These are phyloP conservation scores for Nectriaceae sp. DNA, from an alignment of 2,329 filamentous ascomycete species.

Conservation along the genomic window DNA sequence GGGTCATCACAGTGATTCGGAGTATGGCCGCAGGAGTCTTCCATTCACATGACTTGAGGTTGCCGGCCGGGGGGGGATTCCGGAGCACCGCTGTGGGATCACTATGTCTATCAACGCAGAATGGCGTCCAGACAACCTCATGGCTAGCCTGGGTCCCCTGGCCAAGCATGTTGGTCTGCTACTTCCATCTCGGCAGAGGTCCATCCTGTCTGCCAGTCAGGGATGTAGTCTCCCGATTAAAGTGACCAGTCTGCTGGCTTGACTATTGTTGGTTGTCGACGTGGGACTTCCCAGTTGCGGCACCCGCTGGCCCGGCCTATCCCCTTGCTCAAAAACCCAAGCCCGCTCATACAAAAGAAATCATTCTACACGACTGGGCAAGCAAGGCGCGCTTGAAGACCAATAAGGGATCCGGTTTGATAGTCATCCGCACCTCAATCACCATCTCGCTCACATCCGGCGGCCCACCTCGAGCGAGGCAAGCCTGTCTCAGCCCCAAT, in stretches of 20 bases:
- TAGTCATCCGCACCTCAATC: not conserved
- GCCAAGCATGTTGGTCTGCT: not conserved
- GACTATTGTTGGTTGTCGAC: not conserved
- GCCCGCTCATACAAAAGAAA: not conserved
- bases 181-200: not conserved
- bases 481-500: slow-evolving; percentile 33
- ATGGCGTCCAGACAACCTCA: not conserved
- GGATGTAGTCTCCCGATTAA: not conserved
- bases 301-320: not conserved
- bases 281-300: not conserved
- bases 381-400: not conserved
- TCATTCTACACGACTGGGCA: not conserved
- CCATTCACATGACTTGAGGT: slow-evolving; percentile 29
- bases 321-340: not conserved
- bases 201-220: not conserved
- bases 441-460: slow-evolving; percentile 5
- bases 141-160: not conserved
- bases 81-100: slow-evolving; percentile 12
- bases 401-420: not conserved
- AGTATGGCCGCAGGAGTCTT: slow-evolving; percentile 20
- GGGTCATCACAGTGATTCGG: slow-evolving; percentile 27
- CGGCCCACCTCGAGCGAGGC: slow-evolving; percentile 13
- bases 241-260: not conserved
- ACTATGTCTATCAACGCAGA: not conserved
- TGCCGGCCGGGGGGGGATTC: slow-evolving; percentile 20